Percentiles rank a stretch among this genome's conserved stretches.
These are phyloP conservation scores for Phalaenopsis equestris DNA, from an alignment of 106 monocot species.

Conservation along the genomic window DNA sequence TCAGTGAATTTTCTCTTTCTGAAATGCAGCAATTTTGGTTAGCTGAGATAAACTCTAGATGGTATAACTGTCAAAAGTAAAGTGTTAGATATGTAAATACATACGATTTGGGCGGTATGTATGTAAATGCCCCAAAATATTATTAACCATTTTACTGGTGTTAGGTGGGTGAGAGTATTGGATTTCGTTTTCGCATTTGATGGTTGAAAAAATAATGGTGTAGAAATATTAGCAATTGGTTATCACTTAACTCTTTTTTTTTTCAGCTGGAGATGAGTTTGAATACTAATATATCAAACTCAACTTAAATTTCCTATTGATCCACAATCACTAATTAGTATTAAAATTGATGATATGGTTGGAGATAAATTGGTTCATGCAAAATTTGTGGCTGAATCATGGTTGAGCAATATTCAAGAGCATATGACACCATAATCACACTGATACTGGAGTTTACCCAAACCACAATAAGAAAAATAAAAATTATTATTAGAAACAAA, in stretches of 20 bases:
- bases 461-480: too few species aligned
- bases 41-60: background rate
- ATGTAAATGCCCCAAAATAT: background rate
- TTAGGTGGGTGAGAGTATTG: background rate
- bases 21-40: slow-evolving; percentile 5
- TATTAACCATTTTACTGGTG: background rate
- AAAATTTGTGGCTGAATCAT: too few species aligned
- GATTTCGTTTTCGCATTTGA: too few species aligned
- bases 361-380: too few species aligned
- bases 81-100: too few species aligned
- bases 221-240: background rate
- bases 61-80: too few species aligned
- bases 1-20: slow-evolving; percentile 88
- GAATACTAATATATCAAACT: background rate
- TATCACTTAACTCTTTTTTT: background rate
- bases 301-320: background rate
- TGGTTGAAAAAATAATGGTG: background rate
- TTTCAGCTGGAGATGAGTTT: background rate
- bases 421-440: too few species aligned
- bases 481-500: too few species aligned
- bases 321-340: background rate
- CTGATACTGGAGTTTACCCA: too few species aligned
- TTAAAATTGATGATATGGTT: background rate
- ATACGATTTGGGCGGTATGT: too few species aligned
- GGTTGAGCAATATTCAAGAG: too few species aligned